Evolutionary conservation across 805 yeast genomes (phyloP).

Genomic region (Ogataea trehaloabstinens): DNA sequence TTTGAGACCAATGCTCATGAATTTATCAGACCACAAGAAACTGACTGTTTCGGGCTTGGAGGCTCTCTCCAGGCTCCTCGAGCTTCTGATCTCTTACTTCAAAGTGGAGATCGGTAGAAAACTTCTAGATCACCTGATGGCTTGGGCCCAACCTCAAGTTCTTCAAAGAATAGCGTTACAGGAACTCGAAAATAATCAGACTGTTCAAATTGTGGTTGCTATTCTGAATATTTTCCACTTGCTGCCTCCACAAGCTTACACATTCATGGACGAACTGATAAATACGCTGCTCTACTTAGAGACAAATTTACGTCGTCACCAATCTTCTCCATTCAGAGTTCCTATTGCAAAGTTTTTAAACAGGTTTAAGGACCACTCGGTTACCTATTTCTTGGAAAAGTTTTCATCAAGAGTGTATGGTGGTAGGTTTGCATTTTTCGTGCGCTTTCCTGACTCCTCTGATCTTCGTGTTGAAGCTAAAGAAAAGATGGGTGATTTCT

Average conservation of each 20-base stretch:
- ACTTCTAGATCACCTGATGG: conserved; percentile 86
- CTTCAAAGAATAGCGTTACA: conserved; percentile 74
- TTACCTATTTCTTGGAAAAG: conserved; percentile 65
- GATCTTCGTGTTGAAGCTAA: conserved; percentile 58
- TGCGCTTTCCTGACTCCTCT: conserved; percentile 50
- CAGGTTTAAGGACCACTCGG: conserved; percentile 74
- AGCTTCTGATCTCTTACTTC: conserved; percentile 85
- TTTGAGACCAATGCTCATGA: conserved; percentile 91
- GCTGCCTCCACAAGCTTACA: conserved; percentile 87
- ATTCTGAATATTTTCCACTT: conserved; percentile 88
- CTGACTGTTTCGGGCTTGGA: conserved; percentile 86
- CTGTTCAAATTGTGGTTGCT: conserved; percentile 84
- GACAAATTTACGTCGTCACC: conserved; percentile 77
- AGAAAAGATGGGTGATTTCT: conserved; percentile 48
- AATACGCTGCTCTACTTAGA: conserved; percentile 75
- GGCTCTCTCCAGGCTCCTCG: conserved; percentile 83
- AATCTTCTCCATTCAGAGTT: conserved; percentile 83
- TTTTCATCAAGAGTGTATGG: conserved; percentile 64
- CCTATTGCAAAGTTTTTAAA: conserved; percentile 86
- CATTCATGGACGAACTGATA: conserved; percentile 85
- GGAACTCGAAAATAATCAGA: conserved; percentile 75
- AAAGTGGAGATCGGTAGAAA: conserved; percentile 96
- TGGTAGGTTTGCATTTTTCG: conserved; percentile 64
- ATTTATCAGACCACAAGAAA: conserved; percentile 88
- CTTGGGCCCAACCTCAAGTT: conserved; percentile 88